Base-by-base conservation (phyloP, 352 stramenopile species). In the Pilasporangium apinafurcum region DNA sequence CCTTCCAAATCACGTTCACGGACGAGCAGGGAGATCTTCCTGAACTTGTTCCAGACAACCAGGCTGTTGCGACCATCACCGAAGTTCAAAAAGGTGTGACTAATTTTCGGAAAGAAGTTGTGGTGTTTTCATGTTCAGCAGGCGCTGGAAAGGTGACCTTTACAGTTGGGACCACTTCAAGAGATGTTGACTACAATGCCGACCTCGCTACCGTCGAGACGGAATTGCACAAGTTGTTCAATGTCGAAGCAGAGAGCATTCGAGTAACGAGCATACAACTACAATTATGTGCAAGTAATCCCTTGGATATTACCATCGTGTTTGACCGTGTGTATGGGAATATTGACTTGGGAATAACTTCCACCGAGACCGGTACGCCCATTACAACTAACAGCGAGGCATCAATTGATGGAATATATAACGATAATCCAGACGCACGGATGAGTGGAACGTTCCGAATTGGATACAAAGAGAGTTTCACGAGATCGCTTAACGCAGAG, bases 361-460 rank as follows among this genome's bases (percentile, higher is more conserved):
- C 58, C 8, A 35, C 45, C 0, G 47, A 31, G 5, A n/a, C n/a
- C n/a, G n/a, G n/a, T n/a, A 52, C 44, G 13, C 52, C 35, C 17
- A 36, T 66, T 21, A 56, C 50, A 21, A 40, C 51, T 2, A 75
- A 70, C 32, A 37, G 45, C 0, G 53, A 18, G 0, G 53, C 69
- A 6, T 84, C 54, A 0, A 78, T 86, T 36, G 52, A 83, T 24
- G 76, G 79, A 0, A 54, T 89, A 2, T 89, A 82, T 51, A 68
- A 62, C 18, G 64, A 76, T 24, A 43, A 65, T 0, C 44, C 51
- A 5, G 48, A 48, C 0, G 59, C 72, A 6, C 68, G 55, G 33
- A 89, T 92, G 74, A 92, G 79, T 24, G 77, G 80, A 1, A 92
- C 77, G 14, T 90, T 90, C 51, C 76, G 87, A 47, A 52, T 92